Percentiles rank a stretch among this genome's conserved stretches.
Conservation (phyloP, 305 asterid genomes). For the Fraxinus platypoda region DNA sequence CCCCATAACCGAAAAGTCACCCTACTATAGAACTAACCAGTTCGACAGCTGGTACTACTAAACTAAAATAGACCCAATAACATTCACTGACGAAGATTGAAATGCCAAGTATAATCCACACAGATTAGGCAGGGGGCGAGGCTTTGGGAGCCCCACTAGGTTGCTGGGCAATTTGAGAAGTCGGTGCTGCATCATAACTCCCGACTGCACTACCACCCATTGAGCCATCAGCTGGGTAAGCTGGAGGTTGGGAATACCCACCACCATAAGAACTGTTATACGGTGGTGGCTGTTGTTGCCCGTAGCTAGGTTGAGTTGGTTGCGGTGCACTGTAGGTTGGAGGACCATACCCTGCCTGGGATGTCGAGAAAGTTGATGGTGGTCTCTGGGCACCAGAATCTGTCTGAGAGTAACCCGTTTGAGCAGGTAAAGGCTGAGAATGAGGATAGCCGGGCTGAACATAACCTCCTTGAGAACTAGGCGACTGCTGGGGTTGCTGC, state of each 20-base stretch:
- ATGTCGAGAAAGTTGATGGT: slow-evolving; percentile 16
- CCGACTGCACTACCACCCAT: slow-evolving; percentile 25
- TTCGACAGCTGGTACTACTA: neutral
- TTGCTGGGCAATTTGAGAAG: slow-evolving; percentile 36
- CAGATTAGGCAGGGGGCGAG: slow-evolving; percentile 34
- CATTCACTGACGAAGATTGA: neutral
- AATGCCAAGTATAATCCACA: neutral
- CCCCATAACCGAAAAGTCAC: neutral
- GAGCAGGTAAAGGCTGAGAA: slow-evolving; percentile 30
- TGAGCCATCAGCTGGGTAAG: slow-evolving; percentile 22
- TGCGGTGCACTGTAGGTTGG: slow-evolving; percentile 37
- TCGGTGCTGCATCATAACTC: slow-evolving; percentile 27
- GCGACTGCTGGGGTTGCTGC: slow-evolving; percentile 47
- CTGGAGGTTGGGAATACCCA: slow-evolving; percentile 26
- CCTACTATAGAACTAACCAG: neutral
- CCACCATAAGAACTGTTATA: slow-evolving; percentile 16
- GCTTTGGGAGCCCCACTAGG: slow-evolving; percentile 33
- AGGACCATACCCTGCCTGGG: slow-evolving; percentile 47
- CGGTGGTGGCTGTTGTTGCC: slow-evolving; percentile 35
- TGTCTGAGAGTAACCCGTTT: slow-evolving; percentile 32
- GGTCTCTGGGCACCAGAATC: slow-evolving; percentile 15
- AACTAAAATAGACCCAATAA: neutral
- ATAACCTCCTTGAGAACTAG: slow-evolving; percentile 42
- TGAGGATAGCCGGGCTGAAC: slow-evolving; percentile 36
- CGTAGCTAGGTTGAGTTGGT: slow-evolving; percentile 35